A percentile compares a stretch with the other conserved stretches of the same genome.
These are phyloP conservation scores for Coemansia erecta DNA, from an alignment of 192 early-diverging fungal genomes.

Conservation along the genomic window DNA sequence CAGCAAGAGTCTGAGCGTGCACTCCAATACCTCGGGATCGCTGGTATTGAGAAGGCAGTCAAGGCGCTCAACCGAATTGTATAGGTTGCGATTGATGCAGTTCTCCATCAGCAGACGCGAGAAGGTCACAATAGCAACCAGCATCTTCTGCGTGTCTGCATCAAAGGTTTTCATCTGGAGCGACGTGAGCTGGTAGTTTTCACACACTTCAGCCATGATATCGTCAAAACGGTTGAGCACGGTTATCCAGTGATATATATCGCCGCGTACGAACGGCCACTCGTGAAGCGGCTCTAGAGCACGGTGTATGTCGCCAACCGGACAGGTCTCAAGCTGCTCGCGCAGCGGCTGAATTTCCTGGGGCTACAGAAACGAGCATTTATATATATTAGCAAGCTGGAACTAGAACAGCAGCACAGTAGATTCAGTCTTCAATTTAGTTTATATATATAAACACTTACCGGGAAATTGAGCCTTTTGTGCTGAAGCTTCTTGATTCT, in stretches of 20 bases:
- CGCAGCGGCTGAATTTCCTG: constrained; percentile 49
- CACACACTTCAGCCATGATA: constrained; percentile 67
- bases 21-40: constrained; percentile 79
- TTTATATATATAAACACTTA: constrained; percentile 25
- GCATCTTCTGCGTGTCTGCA: constrained; percentile 52
- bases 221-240: constrained; percentile 92
- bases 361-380: constrained; percentile 22
- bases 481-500: constrained; percentile 53
- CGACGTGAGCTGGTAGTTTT: constrained; percentile 62
- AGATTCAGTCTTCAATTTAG: neutral
- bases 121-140: constrained; percentile 71
- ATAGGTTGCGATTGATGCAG: constrained; percentile 92
- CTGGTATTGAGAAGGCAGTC: constrained; percentile 72
- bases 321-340: constrained; percentile 40
- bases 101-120: constrained; percentile 86
- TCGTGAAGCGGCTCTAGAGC: constrained; percentile 54
- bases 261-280: constrained; percentile 85
- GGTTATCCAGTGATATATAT: constrained; percentile 93
- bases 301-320: constrained; percentile 58
- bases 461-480: constrained; percentile 52
- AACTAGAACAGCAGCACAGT: neutral
- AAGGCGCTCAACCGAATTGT: constrained; percentile 83
- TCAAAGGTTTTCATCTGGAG: constrained; percentile 65
- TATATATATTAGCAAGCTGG: neutral
- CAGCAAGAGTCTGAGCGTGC: constrained; percentile 75